Base-by-base conservation (phyloP, 2,329 filamentous ascomycete species). In the Pyricularia pennisetigena region DNA sequence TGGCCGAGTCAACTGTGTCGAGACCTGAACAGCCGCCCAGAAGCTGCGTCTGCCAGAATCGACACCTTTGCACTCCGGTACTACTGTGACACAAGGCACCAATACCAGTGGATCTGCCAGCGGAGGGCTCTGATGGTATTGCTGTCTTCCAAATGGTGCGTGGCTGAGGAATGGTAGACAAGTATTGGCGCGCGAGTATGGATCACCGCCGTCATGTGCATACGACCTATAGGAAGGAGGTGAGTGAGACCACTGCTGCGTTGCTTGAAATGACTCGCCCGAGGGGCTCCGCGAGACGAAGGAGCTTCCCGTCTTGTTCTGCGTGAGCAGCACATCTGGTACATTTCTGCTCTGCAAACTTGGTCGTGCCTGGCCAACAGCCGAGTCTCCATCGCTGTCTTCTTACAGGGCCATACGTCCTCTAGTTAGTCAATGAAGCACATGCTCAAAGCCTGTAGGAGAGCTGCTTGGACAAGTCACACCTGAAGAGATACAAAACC, bases 11-110 rank as follows among this genome's bases (percentile, higher is more conserved):
- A 82, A 71, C 67, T 78, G 79, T 14, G 79, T 78, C 8, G 78
- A 80, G 59, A 86, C 71, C 73, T 85, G 80, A 65, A 86, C 76
- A 2, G 82, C 81, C 4, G 77, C 80, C 84, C 81, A 86, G n/a
- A 85, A 70, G 12, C 71, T 75, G 35, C 74, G 72, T 54, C 68
- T 69, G 28, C 68, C 68, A 26, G 67, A 68, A 7, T 69, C 68
- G 2, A 71, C 64, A 0, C 68, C 69, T 30, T 69, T 67, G 65
- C 67, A 69, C 9, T 71, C 70, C 14, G 71, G 71, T 0, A 71
- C 72, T n/a, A 72, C 68, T 2, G 71, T 68, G 3, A 72, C 64
- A 24, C 69, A 67, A 4, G 71, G 71, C 0, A 70, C 69, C 5
- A 72, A 68, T 16, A 73, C 68, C 29, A 49, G 68, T 0, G 70